Evolutionary conservation across 1,284 basidiomycete species (phyloP), one percentile per base, ranked within the genome.

Genomic region (Sanghuangporus baumii): DNA sequence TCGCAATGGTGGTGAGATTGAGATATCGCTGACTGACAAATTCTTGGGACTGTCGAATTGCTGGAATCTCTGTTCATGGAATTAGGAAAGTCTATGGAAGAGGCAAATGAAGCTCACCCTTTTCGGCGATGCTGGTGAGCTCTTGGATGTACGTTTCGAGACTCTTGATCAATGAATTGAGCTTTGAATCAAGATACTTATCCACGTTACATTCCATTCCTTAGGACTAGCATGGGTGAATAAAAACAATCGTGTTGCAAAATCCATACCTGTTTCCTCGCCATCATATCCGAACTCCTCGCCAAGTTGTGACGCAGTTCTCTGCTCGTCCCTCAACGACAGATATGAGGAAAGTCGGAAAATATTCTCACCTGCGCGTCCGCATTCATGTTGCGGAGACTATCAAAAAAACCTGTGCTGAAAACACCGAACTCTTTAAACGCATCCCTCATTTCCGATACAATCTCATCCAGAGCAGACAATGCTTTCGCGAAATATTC

Each of bases 1-100:
- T 61, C 8, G 60, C 60, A 38, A 61, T 40, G 16, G 60, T 61
- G 18, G 60, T 61, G 20, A 61, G 52, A 18, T 55, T 55, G 1
- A 61, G 52, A 34, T 46, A 61, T 6, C 43, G 23, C 11, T 47
- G 41, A 18, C 16, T 61, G 14, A 23, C 16, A 20, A 43, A 56
- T 3, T 61, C 38, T 31, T 61, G 52, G 2, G 26, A 31, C 20
- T 26, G 41, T 3, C 40, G 59, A 16, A 60, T 41, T 7, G 37
- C 26, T 26, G 40, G 38, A 47, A 61, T 55, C 6, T 61, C 37
- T 55, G 7, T 20, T 31, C 40, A 18, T 11, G 4, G 6, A 20
- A 40, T 41, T 40, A 40, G 41, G 6, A 37, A 6, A 55, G 18
- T 2, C 14, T 2, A 18, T n/a, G n/a, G 34, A 47, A 8, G n/a